Percentiles rank a stretch among this genome's conserved stretches.
Conservation (phyloP, 1,284 basidiomycete species). For the Puccinia hordei region DNA sequence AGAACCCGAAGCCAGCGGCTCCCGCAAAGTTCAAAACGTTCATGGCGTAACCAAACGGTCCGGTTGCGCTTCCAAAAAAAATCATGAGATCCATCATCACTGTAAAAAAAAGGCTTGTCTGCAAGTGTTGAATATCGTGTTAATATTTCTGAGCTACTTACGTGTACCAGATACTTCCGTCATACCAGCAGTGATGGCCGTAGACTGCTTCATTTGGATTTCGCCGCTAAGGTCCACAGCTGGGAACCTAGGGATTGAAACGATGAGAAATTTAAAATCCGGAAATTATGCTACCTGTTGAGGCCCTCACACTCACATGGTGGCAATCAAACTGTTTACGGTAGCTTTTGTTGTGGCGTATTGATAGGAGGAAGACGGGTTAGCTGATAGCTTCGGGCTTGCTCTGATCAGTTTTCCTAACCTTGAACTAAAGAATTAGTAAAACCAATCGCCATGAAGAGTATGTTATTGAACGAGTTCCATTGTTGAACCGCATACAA, state of each 20-base stretch:
- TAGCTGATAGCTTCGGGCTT: neutral
- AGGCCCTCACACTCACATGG: neutral
- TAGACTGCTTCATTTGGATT: neutral
- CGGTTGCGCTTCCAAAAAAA: neutral
- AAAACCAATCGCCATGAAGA: constrained; percentile 18
- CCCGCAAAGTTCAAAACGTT: constrained; percentile 11
- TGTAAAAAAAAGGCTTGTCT: neutral
- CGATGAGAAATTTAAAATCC: neutral
- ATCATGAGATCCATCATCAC: constrained; percentile 16
- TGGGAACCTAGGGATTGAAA: constrained; percentile 19
- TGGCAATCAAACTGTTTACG: constrained; percentile 21
- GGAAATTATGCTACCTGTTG: neutral
- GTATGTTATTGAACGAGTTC: constrained; percentile 24
- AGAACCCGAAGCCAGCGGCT: neutral
- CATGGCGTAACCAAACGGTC: constrained; percentile 18
- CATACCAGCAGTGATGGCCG: constrained; percentile 8
- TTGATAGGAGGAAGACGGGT: too few relatives aligned
- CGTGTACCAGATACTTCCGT: constrained; percentile 25
- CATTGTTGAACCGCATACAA: constrained; percentile 39
- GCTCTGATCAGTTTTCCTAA: neutral
- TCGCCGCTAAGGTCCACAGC: constrained; percentile 1
- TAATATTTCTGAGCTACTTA: neutral
- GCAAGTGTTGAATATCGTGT: neutral
- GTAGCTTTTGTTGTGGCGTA: neutral
- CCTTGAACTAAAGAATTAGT: constrained; percentile 18